Evolutionary conservation across 345 rosid genomes (phyloP), one percentile per base, ranked within the genome.

Genomic region (Hibiscus trionum): DNA sequence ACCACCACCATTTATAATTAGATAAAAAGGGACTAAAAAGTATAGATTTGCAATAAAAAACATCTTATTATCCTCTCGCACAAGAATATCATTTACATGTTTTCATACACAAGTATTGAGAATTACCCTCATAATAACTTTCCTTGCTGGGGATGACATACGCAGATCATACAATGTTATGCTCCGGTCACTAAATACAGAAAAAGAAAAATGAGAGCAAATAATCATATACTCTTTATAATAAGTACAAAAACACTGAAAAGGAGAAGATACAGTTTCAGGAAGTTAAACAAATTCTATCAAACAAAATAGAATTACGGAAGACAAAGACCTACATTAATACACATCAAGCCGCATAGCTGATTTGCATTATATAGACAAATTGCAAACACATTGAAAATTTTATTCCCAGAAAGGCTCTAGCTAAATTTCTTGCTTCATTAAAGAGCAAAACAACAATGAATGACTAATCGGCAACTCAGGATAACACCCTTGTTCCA

Each of bases 81-180:
- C 37, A 6, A 66, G 56, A 46, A 21, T 24, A 24, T 15, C 50
- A 2, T 3, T 46, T 66, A 17, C 19, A 14, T 66, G 70, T 46
- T 46, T 66, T 24, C 37, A 26, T 21, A 24, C 7, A 24, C 7
- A 24, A 12, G 70, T 12, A 17, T 66, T 37, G 12, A 64, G 39
- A 73, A 67, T 78, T 91, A 91, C 96, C 90, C 77, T 82, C 98
- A 94, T 94, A 75, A 86, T 84, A 71, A 91, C 75, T 81, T 88
- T 90, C 81, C 91, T 88, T 17, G 87, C 87, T 21, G 98, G 89
- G 39, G 93, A 79, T 59, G 93, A 84, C 93, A 88, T 77, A 16
- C 97, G 91, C 76, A 84, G 37, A 46, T 93, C 98, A 77, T 91
- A 91, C 69, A 91, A 79, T 21, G 84, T 66, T 66, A 66, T 66